Evolutionary conservation across 176 grass and related monocot genomes (phyloP).

Genomic region (Cenchrus fungigraminus): DNA sequence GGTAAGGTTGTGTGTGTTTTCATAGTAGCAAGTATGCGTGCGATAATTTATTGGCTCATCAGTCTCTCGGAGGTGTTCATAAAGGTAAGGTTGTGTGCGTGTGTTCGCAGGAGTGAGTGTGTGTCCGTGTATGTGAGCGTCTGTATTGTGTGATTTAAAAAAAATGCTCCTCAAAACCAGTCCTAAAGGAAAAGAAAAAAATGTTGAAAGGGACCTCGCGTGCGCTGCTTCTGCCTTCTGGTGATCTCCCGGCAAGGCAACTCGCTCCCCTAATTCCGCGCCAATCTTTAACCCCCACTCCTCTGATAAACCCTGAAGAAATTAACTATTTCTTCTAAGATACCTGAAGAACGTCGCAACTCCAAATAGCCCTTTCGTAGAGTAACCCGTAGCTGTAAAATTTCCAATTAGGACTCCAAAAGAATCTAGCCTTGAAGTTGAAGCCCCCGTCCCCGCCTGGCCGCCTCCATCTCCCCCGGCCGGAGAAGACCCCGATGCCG

Average conservation of each 20-base stretch:
- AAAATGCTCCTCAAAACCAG: not conserved
- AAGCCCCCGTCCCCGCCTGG: not conserved
- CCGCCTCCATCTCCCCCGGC: slow-evolving; percentile 16
- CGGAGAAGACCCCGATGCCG: slow-evolving; percentile 42
- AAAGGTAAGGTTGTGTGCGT: too few species aligned
- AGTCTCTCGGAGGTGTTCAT: too few species aligned
- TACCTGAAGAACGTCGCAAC: not conserved
- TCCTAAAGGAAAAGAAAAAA: not conserved
- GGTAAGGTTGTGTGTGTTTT: too few species aligned
- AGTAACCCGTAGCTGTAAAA: not conserved
- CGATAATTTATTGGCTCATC: too few species aligned
- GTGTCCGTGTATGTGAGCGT: too few species aligned
- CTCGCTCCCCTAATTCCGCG: slow-evolving; percentile 34
- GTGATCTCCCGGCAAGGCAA: slow-evolving; percentile 33
- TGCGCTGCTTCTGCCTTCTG: not conserved
- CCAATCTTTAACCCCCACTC: slow-evolving; percentile 19
- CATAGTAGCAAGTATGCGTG: too few species aligned
- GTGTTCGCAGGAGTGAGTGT: too few species aligned
- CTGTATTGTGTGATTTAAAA: too few species aligned
- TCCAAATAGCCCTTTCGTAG: not conserved
- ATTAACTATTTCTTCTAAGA: not conserved
- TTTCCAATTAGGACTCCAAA: slow-evolving; percentile 29
- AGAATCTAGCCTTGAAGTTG: not conserved
- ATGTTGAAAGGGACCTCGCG: not conserved
- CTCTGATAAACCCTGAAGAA: slow-evolving; percentile 32